Evolutionary conservation across 192 early-diverging fungal species (phyloP).

Genomic region (Podila epigama): DNA sequence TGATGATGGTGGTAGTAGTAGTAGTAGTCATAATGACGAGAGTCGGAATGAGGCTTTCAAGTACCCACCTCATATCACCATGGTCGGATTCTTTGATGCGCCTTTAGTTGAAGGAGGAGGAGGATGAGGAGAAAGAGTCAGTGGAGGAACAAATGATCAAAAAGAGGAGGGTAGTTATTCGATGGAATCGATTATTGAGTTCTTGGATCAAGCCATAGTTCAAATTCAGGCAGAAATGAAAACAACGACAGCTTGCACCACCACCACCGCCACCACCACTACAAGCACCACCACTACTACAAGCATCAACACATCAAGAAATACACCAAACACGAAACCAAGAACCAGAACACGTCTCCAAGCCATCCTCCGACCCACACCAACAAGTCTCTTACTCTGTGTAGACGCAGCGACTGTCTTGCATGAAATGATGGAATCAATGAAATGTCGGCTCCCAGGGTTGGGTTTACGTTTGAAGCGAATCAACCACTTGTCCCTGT

Average conservation of each 20-base stretch:
- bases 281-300: too few species aligned
- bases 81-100: conserved; percentile 38
- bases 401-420: conserved; percentile 8
- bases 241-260: too few species aligned
- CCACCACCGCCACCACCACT: too few species aligned
- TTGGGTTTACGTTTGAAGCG: conserved; percentile 15
- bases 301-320: neutral
- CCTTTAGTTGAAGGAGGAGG: too few species aligned
- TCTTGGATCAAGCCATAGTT: neutral
- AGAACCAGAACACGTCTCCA: neutral
- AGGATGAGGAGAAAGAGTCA: too few species aligned
- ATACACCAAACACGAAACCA: neutral
- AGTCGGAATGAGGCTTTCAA: conserved; percentile 22
- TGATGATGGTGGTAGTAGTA: too few species aligned
- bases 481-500: conserved; percentile 38
- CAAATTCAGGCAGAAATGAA: too few species aligned
- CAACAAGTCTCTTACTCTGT: conserved; percentile 13
- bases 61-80: conserved; percentile 38
- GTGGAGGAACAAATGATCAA: too few species aligned
- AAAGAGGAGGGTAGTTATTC: neutral
- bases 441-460: conserved; percentile 11
- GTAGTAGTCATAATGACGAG: too few species aligned
- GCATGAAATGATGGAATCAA: neutral
- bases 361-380: conserved; percentile 12
- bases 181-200: neutral